These are phyloP conservation scores for Mrakia hoshinonis DNA, from an alignment of 768 basidiomycete genomes.

Conservation along the genomic window DNA sequence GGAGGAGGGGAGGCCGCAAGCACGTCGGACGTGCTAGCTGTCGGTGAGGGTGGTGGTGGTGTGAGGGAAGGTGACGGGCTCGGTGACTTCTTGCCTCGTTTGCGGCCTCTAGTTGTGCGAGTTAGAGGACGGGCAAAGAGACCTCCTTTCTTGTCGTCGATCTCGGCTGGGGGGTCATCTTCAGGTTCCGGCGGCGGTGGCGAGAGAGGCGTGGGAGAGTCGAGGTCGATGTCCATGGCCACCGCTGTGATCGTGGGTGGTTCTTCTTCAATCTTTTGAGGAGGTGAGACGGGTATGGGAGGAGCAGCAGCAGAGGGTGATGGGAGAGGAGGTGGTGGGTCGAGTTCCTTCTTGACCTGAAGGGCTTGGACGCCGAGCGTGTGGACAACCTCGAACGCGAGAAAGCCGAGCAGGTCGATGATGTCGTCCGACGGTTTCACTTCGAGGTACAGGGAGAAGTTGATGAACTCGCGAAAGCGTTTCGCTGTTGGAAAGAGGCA, in stretches of 20 bases:
- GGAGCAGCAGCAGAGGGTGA: slow-evolving; percentile 36
- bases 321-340: slow-evolving; percentile 73
- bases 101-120: too few relatives aligned
- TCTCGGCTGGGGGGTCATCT: too few relatives aligned
- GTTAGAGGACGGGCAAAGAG: too few relatives aligned
- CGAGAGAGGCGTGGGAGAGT: too few relatives aligned
- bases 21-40: too few relatives aligned
- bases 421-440: slow-evolving; percentile 88
- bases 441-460: slow-evolving; percentile 75
- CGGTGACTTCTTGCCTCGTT: too few relatives aligned
- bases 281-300: neutral
- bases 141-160: too few relatives aligned
- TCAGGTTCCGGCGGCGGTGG: too few relatives aligned
- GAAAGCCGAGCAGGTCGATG: slow-evolving; percentile 90
- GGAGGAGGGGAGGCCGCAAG: too few relatives aligned
- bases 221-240: neutral
- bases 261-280: neutral
- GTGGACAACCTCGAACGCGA: slow-evolving; percentile 94
- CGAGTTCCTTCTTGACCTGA: slow-evolving; percentile 58
- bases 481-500: slow-evolving; percentile 52
- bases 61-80: too few relatives aligned
- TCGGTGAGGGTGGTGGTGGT: too few relatives aligned
- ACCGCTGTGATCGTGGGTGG: too few relatives aligned
- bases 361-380: slow-evolving; percentile 82
- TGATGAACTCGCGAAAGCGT: slow-evolving; percentile 89